Evolutionary conservation across 2,329 filamentous ascomycete species (phyloP).

Genomic region (Pseudogymnoascus sp.): DNA sequence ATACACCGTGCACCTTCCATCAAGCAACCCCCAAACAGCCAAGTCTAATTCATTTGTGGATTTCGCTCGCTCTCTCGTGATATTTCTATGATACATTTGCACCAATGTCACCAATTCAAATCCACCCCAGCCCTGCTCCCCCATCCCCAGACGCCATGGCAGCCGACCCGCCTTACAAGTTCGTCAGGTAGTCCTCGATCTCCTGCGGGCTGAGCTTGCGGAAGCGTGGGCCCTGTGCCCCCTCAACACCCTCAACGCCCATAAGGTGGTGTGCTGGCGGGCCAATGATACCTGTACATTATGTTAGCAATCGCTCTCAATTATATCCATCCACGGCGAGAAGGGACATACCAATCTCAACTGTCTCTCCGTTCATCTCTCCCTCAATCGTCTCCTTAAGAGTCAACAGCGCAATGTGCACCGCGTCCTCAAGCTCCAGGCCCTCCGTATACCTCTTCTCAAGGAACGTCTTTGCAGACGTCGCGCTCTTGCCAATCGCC

Average conservation of each 20-base stretch:
- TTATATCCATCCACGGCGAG: neutral
- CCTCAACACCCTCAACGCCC: conserved; percentile 82
- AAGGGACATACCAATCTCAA: conserved; percentile 70
- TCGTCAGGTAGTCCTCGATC: conserved; percentile 98
- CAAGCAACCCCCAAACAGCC: conserved; percentile 30
- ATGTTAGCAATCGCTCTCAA: conserved; percentile 18
- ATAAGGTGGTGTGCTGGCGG: conserved; percentile 88
- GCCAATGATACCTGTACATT: conserved; percentile 72
- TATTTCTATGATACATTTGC: conserved; percentile 30
- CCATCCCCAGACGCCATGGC: neutral
- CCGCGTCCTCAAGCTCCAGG: conserved; percentile 92
- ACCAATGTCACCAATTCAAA: neutral
- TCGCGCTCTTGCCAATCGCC: conserved; percentile 96
- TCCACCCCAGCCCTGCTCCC: neutral
- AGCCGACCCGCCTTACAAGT: conserved; percentile 55
- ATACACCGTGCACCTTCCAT: conserved; percentile 19
- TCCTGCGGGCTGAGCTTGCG: conserved; percentile 93
- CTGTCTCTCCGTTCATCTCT: conserved; percentile 97
- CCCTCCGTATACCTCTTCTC: conserved; percentile 99
- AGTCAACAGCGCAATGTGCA: conserved; percentile 94
- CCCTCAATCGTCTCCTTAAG: conserved; percentile 99
- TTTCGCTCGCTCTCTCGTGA: conserved; percentile 25
- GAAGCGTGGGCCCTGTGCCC: conserved; percentile 77
- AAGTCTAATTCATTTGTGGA: neutral
- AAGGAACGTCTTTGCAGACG: conserved; percentile 96